These are phyloP conservation scores for Stygiomarasmius scandens DNA, from an alignment of 1,284 basidiomycete genomes.

Conservation along the genomic window DNA sequence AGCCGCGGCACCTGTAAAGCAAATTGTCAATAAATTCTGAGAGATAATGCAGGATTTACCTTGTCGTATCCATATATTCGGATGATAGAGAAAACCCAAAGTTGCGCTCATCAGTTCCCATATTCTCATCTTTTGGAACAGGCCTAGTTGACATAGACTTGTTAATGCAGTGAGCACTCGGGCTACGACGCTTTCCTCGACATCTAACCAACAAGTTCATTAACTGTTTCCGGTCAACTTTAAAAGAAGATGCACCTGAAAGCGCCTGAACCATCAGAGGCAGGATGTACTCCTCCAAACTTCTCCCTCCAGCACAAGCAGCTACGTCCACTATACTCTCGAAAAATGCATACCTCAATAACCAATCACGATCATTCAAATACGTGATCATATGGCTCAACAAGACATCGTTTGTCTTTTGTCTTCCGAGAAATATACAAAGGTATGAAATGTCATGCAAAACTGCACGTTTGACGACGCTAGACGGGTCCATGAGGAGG, in stretches of 20 bases:
- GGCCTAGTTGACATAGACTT: constrained; percentile 81
- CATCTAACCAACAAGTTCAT: constrained; percentile 55
- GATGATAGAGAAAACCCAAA: constrained; percentile 91
- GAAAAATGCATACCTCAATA: constrained; percentile 89
- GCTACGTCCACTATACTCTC: constrained; percentile 95
- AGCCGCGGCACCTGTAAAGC: constrained; percentile 69
- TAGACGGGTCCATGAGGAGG: constrained; percentile 74
- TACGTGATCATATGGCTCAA: constrained; percentile 99
- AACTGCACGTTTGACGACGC: constrained; percentile 76
- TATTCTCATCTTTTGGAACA: constrained; percentile 90
- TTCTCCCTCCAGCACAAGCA: constrained; percentile 85
- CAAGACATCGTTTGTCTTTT: constrained; percentile 93
- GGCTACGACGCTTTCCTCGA: constrained; percentile 92
- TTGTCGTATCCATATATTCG: constrained; percentile 96
- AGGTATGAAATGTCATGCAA: constrained; percentile 84
- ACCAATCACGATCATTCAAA: constrained; percentile 94
- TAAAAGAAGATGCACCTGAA: constrained; percentile 61
- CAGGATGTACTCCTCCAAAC: constrained; percentile 88
- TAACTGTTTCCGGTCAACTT: background rate
- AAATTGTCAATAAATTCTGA: background rate
- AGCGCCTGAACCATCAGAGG: constrained; percentile 93
- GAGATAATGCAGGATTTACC: constrained; percentile 45
- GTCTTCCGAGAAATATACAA: constrained; percentile 91
- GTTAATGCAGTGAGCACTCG: constrained; percentile 86
- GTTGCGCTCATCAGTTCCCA: constrained; percentile 92